Conservation (phyloP, 345 rosid species). For the Pseudoturritis turrita region DNA sequence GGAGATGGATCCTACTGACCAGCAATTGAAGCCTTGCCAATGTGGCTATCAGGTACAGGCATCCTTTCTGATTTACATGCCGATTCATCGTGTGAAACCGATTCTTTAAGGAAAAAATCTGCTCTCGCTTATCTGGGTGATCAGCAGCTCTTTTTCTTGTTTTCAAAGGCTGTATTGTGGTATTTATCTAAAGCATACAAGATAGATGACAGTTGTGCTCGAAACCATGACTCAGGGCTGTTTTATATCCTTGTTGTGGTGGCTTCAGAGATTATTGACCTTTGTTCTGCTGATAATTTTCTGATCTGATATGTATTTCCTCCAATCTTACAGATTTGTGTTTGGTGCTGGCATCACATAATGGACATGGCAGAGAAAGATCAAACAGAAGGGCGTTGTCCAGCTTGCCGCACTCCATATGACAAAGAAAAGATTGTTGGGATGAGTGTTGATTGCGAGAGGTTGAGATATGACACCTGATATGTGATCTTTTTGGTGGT, state of each 20-base stretch:
- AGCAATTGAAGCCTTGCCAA: constrained; percentile 90
- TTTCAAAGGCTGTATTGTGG: neutral
- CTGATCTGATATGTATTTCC: neutral
- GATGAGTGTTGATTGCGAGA: constrained; percentile 63
- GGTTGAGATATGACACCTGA: constrained; percentile 38
- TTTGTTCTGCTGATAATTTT: neutral
- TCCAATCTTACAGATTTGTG: constrained; percentile 58
- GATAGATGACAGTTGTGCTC: neutral
- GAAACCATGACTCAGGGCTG: neutral
- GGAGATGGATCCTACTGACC: constrained; percentile 95
- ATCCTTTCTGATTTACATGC: neutral
- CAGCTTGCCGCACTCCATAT: constrained; percentile 83
- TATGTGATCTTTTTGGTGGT: neutral
- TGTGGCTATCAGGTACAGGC: constrained; percentile 84
- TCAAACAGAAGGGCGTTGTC: constrained; percentile 81
- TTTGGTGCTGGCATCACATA: constrained; percentile 97
- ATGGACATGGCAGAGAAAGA: constrained; percentile 98
- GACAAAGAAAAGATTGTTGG: constrained; percentile 95
- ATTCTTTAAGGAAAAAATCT: neutral
- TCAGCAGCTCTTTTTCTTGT: neutral
- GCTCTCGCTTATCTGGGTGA: neutral
- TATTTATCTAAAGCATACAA: neutral
- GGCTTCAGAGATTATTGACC: neutral
- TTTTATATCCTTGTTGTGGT: neutral
- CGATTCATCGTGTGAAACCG: neutral